Conservation (phyloP, 1,284 basidiomycete species). For the Melampsora abietis-canadensis region DNA sequence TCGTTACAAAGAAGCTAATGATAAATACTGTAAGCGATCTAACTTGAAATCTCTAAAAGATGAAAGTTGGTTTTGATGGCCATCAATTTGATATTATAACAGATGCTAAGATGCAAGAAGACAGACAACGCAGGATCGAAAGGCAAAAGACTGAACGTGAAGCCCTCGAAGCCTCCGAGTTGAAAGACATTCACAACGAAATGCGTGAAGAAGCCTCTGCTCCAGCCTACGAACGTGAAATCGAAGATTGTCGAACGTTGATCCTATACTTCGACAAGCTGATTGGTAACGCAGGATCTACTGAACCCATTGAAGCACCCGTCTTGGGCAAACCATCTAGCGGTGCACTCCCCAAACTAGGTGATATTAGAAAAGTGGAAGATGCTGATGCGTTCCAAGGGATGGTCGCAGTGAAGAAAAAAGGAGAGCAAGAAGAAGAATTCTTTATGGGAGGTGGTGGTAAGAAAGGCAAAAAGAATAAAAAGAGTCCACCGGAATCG, state of each 20-base stretch:
- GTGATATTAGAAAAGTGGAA: slow-evolving; percentile 78
- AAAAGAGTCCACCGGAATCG: slow-evolving; percentile 59
- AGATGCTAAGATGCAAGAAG: slow-evolving; percentile 56
- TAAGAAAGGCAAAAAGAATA: slow-evolving; percentile 67
- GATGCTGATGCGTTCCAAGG: slow-evolving; percentile 63
- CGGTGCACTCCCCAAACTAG: slow-evolving; percentile 52
- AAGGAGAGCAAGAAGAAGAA: slow-evolving; percentile 76
- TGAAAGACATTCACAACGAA: slow-evolving; percentile 72
- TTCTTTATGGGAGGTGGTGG: slow-evolving; percentile 75
- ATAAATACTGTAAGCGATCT: slow-evolving; percentile 56
- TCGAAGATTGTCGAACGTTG: slow-evolving; percentile 93
- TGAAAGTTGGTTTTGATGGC: neutral
- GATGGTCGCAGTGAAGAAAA: slow-evolving; percentile 73
- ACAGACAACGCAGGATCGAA: slow-evolving; percentile 78
- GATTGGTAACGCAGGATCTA: slow-evolving; percentile 55
- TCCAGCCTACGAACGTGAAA: slow-evolving; percentile 87
- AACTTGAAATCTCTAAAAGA: slow-evolving; percentile 44
- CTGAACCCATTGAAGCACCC: slow-evolving; percentile 58
- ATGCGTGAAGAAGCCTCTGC: slow-evolving; percentile 84
- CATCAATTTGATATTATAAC: slow-evolving; percentile 57
- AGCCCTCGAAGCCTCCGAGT: slow-evolving; percentile 76
- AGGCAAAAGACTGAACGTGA: slow-evolving; percentile 73
- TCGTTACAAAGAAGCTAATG: slow-evolving; percentile 73
- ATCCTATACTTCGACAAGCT: slow-evolving; percentile 79
- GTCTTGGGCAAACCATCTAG: slow-evolving; percentile 53